These are phyloP conservation scores for Cicer arietinum DNA, from an alignment of 306 rosid genomes.

Conservation along the genomic window DNA sequence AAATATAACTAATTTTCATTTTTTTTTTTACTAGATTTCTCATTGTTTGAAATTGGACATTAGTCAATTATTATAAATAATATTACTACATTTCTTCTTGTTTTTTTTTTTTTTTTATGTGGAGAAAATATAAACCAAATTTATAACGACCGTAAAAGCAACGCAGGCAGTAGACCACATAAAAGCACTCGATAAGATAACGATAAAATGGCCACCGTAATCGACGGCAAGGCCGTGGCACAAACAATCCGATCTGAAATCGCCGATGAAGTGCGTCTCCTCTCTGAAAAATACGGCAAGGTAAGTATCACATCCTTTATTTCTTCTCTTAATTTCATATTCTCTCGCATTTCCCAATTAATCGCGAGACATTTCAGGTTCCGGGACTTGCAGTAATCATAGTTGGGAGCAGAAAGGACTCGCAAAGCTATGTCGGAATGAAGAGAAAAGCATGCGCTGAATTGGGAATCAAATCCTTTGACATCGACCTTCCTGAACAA, in stretches of 20 bases:
- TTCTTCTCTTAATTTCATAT: neutral
- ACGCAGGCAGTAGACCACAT: no score
- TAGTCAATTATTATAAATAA: no score
- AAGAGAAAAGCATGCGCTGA: conserved; percentile 92
- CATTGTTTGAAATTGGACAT: no score
- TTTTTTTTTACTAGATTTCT: no score
- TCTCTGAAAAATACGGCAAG: conserved; percentile 79
- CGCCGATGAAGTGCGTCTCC: conserved; percentile 61
- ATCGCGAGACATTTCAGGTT: conserved; percentile 51
- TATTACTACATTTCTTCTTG: no score
- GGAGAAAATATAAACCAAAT: no score
- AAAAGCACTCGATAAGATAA: neutral
- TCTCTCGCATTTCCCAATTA: neutral
- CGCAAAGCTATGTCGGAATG: conserved; percentile 80
- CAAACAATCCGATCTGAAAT: conserved; percentile 80
- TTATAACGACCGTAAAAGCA: no score
- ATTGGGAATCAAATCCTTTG: conserved; percentile 82
- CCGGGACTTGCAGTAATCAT: conserved; percentile 95
- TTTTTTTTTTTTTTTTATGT: no score
- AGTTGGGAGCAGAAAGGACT: conserved; percentile 86
- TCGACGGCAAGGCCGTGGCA: conserved; percentile 85
- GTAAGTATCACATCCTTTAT: conserved; percentile 38
- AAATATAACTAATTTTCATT: no score
- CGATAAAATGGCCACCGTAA: conserved; percentile 65
- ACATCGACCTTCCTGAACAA: conserved; percentile 77